Conservation (phyloP, 768 basidiomycete genomes). For the Auricularia sp. region DNA sequence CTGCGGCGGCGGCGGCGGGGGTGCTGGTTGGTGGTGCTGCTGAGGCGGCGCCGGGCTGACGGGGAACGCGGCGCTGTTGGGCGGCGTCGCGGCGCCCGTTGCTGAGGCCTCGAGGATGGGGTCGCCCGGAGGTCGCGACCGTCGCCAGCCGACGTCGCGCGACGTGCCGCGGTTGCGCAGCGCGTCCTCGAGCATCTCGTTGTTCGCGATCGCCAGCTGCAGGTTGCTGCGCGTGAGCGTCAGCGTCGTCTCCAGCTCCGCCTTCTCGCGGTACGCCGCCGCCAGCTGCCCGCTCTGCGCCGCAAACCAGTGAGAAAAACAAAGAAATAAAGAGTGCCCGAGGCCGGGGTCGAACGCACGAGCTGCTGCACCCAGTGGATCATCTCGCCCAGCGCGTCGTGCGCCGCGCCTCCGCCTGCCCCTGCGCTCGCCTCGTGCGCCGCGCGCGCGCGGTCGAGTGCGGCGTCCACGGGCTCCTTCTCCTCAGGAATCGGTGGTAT, state of each 20-base stretch:
- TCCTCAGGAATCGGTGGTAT: neutral
- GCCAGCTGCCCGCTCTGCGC: conserved; percentile 50
- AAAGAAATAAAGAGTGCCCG: neutral
- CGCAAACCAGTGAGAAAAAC: conserved; percentile 1
- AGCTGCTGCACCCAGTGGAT: conserved; percentile 59
- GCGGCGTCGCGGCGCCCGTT: neutral
- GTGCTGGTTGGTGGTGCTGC: neutral
- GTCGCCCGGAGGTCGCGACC: conserved; percentile 27
- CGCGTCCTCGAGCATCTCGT: conserved; percentile 94
- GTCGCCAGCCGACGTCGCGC: conserved; percentile 70
- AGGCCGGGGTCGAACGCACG: conserved; percentile 28
- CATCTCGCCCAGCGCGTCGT: conserved; percentile 57
- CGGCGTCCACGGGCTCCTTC: neutral
- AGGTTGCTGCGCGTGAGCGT: conserved; percentile 85
- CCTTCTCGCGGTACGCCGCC: conserved; percentile 58
- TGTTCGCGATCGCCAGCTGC: conserved; percentile 79
- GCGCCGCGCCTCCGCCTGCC: conserved; percentile 53
- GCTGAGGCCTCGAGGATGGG: neutral
- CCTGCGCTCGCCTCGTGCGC: conserved; percentile 47
- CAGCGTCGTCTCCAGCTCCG: conserved; percentile 75
- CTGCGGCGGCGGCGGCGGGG: neutral
- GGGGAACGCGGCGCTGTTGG: neutral
- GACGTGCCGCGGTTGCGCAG: conserved; percentile 48
- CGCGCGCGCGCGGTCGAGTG: neutral
- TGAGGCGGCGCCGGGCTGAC: neutral